Conservation (phyloP, 2,329 filamentous ascomycete species). For the Aspergillus sp. region DNA sequence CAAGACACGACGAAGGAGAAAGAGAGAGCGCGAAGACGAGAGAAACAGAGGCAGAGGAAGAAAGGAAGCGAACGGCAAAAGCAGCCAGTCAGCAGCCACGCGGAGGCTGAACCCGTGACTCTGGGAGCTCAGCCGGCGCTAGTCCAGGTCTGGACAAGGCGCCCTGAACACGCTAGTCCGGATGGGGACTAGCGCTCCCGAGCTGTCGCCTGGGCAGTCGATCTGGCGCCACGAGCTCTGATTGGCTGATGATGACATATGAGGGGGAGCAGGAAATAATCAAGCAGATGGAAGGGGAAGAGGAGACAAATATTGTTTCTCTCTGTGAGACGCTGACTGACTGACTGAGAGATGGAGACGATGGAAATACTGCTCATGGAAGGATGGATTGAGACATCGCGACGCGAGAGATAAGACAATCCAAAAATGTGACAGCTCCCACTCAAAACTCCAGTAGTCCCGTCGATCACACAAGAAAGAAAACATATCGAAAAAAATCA, state of each 20-base stretch:
- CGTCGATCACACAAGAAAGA: conserved; percentile 1
- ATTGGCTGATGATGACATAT: too few relatives aligned
- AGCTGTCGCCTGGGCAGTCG: conserved; percentile 21
- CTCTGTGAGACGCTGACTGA: too few relatives aligned
- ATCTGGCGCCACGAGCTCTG: conserved; percentile 16
- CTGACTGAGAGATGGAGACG: too few relatives aligned
- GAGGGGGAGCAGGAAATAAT: too few relatives aligned
- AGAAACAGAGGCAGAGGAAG: too few relatives aligned
- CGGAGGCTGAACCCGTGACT: conserved; percentile 30
- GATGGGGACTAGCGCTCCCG: conserved; percentile 32
- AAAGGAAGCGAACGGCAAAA: too few relatives aligned
- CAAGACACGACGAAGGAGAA: background rate
- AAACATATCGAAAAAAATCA: background rate
- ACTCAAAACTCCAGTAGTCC: too few relatives aligned
- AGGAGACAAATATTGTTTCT: background rate
- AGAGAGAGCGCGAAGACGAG: conserved; percentile 1
- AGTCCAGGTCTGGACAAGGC: conserved; percentile 29
- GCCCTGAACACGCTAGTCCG: conserved; percentile 30
- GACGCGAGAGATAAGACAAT: too few relatives aligned
- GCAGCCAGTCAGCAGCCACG: conserved; percentile 4
- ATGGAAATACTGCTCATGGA: too few relatives aligned
- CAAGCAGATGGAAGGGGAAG: conserved; percentile 3
- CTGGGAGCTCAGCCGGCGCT: conserved; percentile 25
- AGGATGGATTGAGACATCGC: too few relatives aligned
- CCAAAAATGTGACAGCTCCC: too few relatives aligned